These are phyloP conservation scores for Phaseolus coccineus DNA, from an alignment of 331 rosid genomes.

Conservation along the genomic window DNA sequence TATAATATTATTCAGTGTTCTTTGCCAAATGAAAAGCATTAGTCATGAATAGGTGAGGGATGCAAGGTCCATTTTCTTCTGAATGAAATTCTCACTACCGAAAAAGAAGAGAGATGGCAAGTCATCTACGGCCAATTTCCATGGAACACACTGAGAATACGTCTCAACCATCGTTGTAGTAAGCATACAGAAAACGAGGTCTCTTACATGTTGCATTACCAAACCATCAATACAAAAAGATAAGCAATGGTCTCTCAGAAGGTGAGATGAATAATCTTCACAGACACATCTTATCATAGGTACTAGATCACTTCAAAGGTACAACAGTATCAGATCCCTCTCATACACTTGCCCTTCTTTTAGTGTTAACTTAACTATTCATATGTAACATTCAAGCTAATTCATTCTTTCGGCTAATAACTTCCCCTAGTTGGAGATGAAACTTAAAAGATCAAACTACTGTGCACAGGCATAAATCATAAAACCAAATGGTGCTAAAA, in stretches of 20 bases:
- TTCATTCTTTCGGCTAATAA: conserved; percentile 8
- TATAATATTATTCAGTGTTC: too few species aligned
- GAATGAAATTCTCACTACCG: conserved; percentile 24
- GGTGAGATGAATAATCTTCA: conserved; percentile 45
- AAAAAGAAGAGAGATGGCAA: conserved; percentile 42
- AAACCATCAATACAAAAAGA: conserved; percentile 31
- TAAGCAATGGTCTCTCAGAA: conserved; percentile 16
- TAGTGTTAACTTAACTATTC: background rate
- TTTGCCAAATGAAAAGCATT: conserved; percentile 8
- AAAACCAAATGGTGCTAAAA: background rate
- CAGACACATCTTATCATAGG: conserved; percentile 51
- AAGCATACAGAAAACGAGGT: conserved; percentile 54
- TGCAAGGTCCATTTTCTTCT: conserved; percentile 24
- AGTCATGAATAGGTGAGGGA: conserved; percentile 6
- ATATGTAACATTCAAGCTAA: conserved; percentile 24
- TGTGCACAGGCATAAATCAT: background rate
- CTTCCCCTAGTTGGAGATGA: background rate
- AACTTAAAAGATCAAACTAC: background rate
- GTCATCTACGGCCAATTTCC: conserved; percentile 44
- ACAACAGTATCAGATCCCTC: conserved; percentile 47
- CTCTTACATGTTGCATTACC: conserved; percentile 52
- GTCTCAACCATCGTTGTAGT: conserved; percentile 41
- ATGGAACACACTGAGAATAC: conserved; percentile 55
- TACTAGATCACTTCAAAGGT: conserved; percentile 56
- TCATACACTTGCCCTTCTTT: conserved; percentile 38